Conservation (phyloP, 768 basidiomycete species). For the Kwoniella heveanensis region DNA sequence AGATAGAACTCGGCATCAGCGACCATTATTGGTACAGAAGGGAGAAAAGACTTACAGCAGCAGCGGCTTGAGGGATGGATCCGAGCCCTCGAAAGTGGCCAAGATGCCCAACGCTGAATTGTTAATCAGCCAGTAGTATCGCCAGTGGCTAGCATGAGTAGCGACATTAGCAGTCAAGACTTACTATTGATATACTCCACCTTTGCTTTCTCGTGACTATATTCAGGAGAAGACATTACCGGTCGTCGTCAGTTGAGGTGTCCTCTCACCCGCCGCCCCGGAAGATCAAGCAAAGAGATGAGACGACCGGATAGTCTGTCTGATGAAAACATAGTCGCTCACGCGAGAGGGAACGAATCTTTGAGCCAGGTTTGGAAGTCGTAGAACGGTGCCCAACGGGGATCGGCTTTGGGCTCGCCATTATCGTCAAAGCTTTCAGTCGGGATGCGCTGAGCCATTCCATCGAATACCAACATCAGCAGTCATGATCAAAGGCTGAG, state of each 20-base stretch:
- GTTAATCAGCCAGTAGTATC: too few species aligned
- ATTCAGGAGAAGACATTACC: background rate
- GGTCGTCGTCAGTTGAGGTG: too few species aligned
- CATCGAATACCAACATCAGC: too few species aligned
- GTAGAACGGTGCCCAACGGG: conserved; percentile 54
- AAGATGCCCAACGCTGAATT: conserved; percentile 51
- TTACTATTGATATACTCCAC: conserved; percentile 52
- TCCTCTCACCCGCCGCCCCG: too few species aligned
- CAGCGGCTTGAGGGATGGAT: conserved; percentile 50
- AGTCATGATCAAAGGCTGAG: too few species aligned
- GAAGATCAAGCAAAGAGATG: too few species aligned
- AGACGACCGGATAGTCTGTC: background rate
- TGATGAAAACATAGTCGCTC: conserved; percentile 11
- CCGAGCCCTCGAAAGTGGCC: conserved; percentile 47
- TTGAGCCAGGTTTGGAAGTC: conserved; percentile 52
- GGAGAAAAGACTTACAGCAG: conserved; percentile 43
- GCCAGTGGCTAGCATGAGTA: too few species aligned
- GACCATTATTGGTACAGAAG: too few species aligned
- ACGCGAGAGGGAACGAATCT: conserved; percentile 49
- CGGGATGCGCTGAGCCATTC: conserved; percentile 41
- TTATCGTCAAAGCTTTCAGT: conserved; percentile 54
- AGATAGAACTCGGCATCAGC: too few species aligned
- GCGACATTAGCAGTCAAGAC: too few species aligned
- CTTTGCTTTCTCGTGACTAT: conserved; percentile 37
- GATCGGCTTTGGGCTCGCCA: conserved; percentile 53